Percentiles rank a stretch among this genome's conserved stretches.
Conservation (phyloP, 768 basidiomycete species). For the Suillus subluteus region DNA sequence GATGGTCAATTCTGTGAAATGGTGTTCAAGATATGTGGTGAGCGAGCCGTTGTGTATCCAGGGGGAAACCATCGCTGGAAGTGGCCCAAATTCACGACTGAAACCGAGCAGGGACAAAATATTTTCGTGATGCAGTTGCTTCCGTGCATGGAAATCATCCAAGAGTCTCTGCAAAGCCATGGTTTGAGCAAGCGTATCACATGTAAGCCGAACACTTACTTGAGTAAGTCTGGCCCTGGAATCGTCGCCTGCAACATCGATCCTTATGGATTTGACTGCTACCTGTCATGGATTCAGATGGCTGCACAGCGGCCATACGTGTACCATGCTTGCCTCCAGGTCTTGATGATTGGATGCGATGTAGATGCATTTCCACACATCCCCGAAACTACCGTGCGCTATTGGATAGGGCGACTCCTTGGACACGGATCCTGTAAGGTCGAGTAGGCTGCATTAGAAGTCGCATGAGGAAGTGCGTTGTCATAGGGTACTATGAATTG, state of each 20-base stretch:
- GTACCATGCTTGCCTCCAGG: neutral
- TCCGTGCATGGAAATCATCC: slow-evolving; percentile 29
- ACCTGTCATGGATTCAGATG: slow-evolving; percentile 11
- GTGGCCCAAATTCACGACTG: slow-evolving; percentile 32
- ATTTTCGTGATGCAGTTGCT: slow-evolving; percentile 29
- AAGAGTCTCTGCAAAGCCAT: slow-evolving; percentile 16
- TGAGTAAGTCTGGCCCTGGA: slow-evolving; percentile 4
- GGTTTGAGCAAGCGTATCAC: neutral
- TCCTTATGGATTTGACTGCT: slow-evolving; percentile 15
- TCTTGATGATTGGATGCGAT: neutral
- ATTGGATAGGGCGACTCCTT: slow-evolving; percentile 4
- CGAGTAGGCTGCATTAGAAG: neutral
- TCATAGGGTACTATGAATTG: neutral
- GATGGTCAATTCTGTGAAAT: slow-evolving; percentile 14
- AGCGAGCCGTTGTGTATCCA: slow-evolving; percentile 37
- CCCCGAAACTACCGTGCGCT: slow-evolving; percentile 12
- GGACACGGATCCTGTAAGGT: slow-evolving; percentile 8
- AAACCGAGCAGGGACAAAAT: slow-evolving; percentile 34
- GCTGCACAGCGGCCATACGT: neutral
- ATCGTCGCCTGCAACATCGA: slow-evolving; percentile 8
- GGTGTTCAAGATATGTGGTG: slow-evolving; percentile 24
- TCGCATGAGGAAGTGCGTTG: neutral
- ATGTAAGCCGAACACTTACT: neutral
- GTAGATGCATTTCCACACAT: slow-evolving; percentile 16
- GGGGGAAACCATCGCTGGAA: slow-evolving; percentile 38